These are phyloP conservation scores for Xylaria polymorpha DNA, from an alignment of 2,329 filamentous ascomycete genomes.

Conservation along the genomic window DNA sequence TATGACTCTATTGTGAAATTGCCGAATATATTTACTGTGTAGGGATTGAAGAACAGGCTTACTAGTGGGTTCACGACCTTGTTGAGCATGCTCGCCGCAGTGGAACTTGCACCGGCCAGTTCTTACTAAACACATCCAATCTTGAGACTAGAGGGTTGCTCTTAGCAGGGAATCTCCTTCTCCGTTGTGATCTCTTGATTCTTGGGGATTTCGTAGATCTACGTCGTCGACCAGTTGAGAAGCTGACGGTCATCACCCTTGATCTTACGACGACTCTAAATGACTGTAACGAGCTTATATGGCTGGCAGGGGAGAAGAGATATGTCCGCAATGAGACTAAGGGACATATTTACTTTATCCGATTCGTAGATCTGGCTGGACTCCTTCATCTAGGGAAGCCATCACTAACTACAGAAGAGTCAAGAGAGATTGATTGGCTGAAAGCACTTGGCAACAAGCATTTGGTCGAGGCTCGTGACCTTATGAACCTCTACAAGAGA, in stretches of 20 bases:
- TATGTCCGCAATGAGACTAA: constrained; percentile 59
- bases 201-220: constrained; percentile 34
- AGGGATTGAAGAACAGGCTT: constrained; percentile 26
- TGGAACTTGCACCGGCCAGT: not conserved
- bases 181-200: constrained; percentile 36
- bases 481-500: constrained; percentile 3
- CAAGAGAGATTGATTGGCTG: constrained; percentile 1
- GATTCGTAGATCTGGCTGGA: constrained; percentile 59
- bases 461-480: not conserved
- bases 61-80: constrained; percentile 16
- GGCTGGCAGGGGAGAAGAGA: constrained; percentile 38
- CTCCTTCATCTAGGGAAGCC: constrained; percentile 26
- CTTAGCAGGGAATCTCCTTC: constrained; percentile 14
- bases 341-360: constrained; percentile 61
- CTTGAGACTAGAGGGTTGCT: constrained; percentile 32
- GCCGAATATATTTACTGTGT: constrained; percentile 17
- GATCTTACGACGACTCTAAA: constrained; percentile 39
- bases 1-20: constrained; percentile 23
- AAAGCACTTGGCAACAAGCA: constrained; percentile 6
- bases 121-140: constrained; percentile 3
- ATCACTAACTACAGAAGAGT: not conserved
- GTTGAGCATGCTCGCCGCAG: constrained; percentile 16
- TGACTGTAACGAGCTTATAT: constrained; percentile 14
- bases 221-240: not conserved
- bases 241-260: constrained; percentile 32